A percentile compares a stretch with the other conserved stretches of the same genome.
These are phyloP conservation scores for Rhododendron vialii DNA, from an alignment of 148 eudicot species.

Conservation along the genomic window DNA sequence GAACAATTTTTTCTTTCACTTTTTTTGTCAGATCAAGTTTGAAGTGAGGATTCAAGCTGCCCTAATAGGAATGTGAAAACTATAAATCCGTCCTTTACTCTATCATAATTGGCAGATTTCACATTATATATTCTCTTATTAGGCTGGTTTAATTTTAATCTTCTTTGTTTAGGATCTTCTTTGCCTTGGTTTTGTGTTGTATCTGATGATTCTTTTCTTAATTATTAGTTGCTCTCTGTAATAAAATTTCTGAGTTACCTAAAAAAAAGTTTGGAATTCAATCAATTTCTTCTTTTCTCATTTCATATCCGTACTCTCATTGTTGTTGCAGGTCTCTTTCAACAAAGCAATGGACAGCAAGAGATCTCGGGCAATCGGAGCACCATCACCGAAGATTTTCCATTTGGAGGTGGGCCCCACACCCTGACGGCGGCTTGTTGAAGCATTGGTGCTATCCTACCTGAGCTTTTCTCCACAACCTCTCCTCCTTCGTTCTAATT, in stretches of 20 bases:
- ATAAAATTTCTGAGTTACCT: no score
- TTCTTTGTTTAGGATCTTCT: no score
- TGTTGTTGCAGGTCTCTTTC: background rate
- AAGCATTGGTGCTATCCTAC: constrained; percentile 42
- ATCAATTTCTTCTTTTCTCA: background rate
- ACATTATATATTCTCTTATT: no score
- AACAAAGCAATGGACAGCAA: background rate
- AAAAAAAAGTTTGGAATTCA: background rate
- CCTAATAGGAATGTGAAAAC: no score
- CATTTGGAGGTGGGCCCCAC: background rate
- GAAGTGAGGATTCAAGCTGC: no score
- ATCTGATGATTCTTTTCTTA: background rate
- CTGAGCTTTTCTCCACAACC: constrained; percentile 34
- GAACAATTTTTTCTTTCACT: no score
- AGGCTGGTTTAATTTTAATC: no score
- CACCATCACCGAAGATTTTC: background rate
- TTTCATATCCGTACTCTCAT: no score
- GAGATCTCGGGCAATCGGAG: background rate
- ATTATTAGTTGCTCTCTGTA: background rate
- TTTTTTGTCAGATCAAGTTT: no score
- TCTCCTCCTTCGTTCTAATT: background rate
- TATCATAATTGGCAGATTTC: no score
- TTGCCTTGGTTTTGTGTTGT: no score
- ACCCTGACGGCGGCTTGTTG: background rate
- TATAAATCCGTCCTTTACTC: no score